Evolutionary conservation across 139 green algal species (phyloP), one percentile per base, ranked within the genome.

Genomic region (Deuterostichococcus epilithicus): DNA sequence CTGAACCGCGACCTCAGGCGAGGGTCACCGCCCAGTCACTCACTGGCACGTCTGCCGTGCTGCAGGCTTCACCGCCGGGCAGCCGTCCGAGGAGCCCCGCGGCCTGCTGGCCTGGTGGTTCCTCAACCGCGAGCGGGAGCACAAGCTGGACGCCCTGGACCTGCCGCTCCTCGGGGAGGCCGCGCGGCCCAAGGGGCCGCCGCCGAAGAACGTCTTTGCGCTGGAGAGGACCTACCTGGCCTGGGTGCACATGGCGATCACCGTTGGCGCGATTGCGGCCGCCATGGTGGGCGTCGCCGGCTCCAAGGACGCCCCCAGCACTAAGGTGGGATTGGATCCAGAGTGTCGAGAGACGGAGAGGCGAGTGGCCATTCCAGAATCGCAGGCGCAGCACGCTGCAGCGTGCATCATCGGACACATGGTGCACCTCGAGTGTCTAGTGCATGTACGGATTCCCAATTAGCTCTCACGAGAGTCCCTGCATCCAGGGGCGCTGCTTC

Each of bases 61-160:
- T 28, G 52, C 52, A 63, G 52, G 52, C 10, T 63, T 63, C 52
- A 13, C 26, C 18, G 13, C 3, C 18, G 18, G 10, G 18, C 10
- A 3, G 10, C 3, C 3, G 13, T 13, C 26, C 3, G 52, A 63
- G 18, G 18, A 63, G 52, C 52, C 52, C 18, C 37, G 65, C 39
- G 75, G 75, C 42, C 36, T 63, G 13, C 70, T 83, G 33, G 80
- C 81, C 6, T 84, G 79, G 79, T 84, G 79, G 79, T 81, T 84
- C 28, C 30, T 39, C 67, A 81, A 84, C 37, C 74, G 63, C 1
- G 39, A 35, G 38, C 26, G 34, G 33, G 30, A 74, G 25, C 10
- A 60, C 2, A 80, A 78, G 45, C 70, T 85, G 22, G 80, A 85
- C 18, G 26, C 52, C 13, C 52, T 63, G 52, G 52, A 63, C 52